phyloP scores from a whole-genome alignment of 306 rosid genomes.

The Lithocarpus polystachyus region DNA sequence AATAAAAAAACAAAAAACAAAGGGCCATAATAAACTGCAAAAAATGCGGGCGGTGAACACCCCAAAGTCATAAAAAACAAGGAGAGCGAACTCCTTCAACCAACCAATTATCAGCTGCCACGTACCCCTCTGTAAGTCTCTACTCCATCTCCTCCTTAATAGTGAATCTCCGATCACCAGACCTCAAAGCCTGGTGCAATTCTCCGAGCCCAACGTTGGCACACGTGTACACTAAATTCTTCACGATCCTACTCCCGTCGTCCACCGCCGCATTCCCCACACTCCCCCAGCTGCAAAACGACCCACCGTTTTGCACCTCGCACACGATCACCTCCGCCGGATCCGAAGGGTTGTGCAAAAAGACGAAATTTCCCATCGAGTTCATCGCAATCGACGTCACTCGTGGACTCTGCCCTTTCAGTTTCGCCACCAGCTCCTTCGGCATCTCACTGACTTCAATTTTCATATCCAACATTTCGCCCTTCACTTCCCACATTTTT shows the following conservation, averaged over 20 bases:
- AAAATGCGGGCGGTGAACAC: no score
- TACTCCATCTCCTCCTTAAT: neutral
- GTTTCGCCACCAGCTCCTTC: conserved; percentile 39
- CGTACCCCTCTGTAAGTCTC: neutral
- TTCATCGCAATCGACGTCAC: conserved; percentile 40
- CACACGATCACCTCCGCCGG: conserved; percentile 44
- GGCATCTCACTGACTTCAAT: conserved; percentile 66
- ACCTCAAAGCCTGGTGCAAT: conserved; percentile 31
- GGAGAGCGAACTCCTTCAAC: neutral
- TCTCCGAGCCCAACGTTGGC: conserved; percentile 40
- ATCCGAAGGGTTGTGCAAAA: conserved; percentile 33
- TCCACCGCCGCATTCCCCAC: conserved; percentile 30
- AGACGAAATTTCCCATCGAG: conserved; percentile 43
- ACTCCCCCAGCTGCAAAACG: conserved; percentile 44
- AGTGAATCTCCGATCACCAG: conserved; percentile 13
- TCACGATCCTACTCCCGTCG: conserved; percentile 17
- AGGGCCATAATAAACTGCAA: no score
- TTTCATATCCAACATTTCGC: conserved; percentile 26
- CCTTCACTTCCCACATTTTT: conserved; percentile 49
- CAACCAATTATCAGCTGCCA: neutral
- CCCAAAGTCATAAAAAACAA: no score
- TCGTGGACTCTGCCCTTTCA: conserved; percentile 34
- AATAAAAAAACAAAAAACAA: no score
- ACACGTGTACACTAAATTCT: conserved; percentile 49
- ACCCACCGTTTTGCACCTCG: conserved; percentile 29